Base-by-base conservation (phyloP, 1,284 basidiomycete species). In the Cryptococcus floricola region DNA sequence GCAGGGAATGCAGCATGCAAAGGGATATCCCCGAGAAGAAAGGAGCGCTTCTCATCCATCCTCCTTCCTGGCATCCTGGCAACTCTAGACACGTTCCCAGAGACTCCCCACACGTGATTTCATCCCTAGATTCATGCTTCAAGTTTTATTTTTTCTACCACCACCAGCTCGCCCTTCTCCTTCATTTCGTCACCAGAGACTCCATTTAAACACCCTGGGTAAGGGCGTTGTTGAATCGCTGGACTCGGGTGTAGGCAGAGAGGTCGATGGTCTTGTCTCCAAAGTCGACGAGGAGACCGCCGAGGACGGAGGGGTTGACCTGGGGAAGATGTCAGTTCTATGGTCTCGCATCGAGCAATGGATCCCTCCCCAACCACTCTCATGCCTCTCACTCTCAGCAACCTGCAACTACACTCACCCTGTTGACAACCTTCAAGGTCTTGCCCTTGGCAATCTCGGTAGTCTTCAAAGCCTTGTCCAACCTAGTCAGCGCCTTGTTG, bases 231-330 rank as follows among this genome's bases (percentile, higher is more conserved):
- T 97, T 98, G 76, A 97, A 85, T 80, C 93, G 93, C 78, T 87
- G 95, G 71, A 98, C 91, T 59, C 91, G 88, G 59, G 88, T 90
- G 52, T 87, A 86, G 53, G 96, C 94, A 68, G 89, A 92, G 63
- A 98, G 83, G 80, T 98, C 96, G 62, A 75, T 89, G 55, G 91
- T 93, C 83, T 94, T 94, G 82, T 98, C 95, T 65, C 92, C 96
- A 76, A 99, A 94, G 81, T 98, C 95, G 54, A 99, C 88, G 57
- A 96, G 82, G 60, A 98, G 80, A 55, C 95, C 95, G 59, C 92
- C 93, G 57, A 96, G 79, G 58, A 95, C 81, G 16, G 84, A 80
- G 48, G 91, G 85, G 81, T 95, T 93, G 70, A 96, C 87, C 89
- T 92, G 53, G 19, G 28, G 18, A 27, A 3, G 2, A 25, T 56